Conservation (phyloP, 345 rosid species). For the Capsella bursapastoris region DNA sequence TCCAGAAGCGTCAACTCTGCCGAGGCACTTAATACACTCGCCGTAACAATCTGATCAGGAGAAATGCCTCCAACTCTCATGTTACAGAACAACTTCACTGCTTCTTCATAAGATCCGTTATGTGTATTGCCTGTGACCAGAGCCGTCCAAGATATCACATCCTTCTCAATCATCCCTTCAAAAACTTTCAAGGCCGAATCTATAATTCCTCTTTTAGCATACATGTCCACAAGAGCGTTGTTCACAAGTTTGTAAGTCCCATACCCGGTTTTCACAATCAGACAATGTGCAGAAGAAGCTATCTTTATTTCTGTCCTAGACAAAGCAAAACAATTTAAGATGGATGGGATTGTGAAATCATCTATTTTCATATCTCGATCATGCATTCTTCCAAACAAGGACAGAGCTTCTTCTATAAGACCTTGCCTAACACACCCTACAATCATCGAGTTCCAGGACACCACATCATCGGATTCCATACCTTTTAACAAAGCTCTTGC, state of each 20-base stretch:
- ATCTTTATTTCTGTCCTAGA: constrained; percentile 48
- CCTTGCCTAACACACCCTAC: constrained; percentile 77
- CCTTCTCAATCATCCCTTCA: constrained; percentile 64
- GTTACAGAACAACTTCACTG: constrained; percentile 64
- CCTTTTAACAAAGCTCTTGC: constrained; percentile 57
- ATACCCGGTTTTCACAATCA: constrained; percentile 75
- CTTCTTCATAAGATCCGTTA: constrained; percentile 63
- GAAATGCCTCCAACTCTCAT: constrained; percentile 61
- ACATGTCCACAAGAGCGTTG: constrained; percentile 90
- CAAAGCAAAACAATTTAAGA: constrained; percentile 71
- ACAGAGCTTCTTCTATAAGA: constrained; percentile 63
- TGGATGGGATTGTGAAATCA: constrained; percentile 70
- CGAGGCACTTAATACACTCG: constrained; percentile 72
- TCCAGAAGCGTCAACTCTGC: constrained; percentile 76
- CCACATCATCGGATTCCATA: constrained; percentile 63
- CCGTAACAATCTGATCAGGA: constrained; percentile 66
- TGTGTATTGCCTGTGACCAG: constrained; percentile 78
- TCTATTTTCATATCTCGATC: constrained; percentile 59
- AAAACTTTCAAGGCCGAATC: constrained; percentile 65
- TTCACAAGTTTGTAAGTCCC: constrained; percentile 62
- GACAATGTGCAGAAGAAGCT: constrained; percentile 68
- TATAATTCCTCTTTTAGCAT: constrained; percentile 71
- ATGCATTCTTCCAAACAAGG: constrained; percentile 67
- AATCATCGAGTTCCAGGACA: constrained; percentile 88
- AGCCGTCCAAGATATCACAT: constrained; percentile 92